Evolutionary conservation across 257 asterid genomes (phyloP), one percentile per base, ranked within the genome.

Genomic region (Voacanga thouarsii): DNA sequence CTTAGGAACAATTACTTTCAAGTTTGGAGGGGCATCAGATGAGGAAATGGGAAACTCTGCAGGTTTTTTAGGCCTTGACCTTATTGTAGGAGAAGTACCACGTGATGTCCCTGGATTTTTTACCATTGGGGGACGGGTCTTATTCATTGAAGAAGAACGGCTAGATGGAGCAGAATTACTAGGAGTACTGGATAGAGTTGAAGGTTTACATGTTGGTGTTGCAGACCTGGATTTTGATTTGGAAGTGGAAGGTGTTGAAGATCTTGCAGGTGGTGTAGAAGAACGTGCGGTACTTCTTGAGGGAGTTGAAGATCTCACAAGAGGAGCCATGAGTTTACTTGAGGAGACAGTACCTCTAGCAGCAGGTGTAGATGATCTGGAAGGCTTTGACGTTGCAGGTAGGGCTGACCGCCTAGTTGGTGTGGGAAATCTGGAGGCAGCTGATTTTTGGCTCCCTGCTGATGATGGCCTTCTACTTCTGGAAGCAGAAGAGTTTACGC

Each of bases 311-410:
- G 92, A 88, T 82, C 91, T 86, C 21, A 75, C 83, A 56, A 77
- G 71, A 64, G 88, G 79, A 50, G 84, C 80, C 47, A 47, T 23
- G 4, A 92, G 84, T 81, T 81, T 93, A 16, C 81, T 80, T 37
- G 96, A 83, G 72, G 91, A 85, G 11, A 83, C 30, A 26, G 88
- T 21, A 9, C 90, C 73, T 86, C 94, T 82, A 59, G 90, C 79
- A 75, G 86, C 85, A 72, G 97, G 94, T 6, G 92, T 89, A 39
- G 89, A 85, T 43, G 91, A 59, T 71, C 92, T 86, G 33, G 88
- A 84, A 59, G 90, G 84, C 81, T 83, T 86, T 30, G 84, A 63
- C 72, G 82, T 82, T 73, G 87, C 81, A 76, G 92, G 85, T 79
- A 79, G 72, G 63, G 80, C 71, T 55, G 91, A 73, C 47, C 82